phyloP scores from a whole-genome alignment of 78 protist genomes.

The Dictyostelium firmibasis region DNA sequence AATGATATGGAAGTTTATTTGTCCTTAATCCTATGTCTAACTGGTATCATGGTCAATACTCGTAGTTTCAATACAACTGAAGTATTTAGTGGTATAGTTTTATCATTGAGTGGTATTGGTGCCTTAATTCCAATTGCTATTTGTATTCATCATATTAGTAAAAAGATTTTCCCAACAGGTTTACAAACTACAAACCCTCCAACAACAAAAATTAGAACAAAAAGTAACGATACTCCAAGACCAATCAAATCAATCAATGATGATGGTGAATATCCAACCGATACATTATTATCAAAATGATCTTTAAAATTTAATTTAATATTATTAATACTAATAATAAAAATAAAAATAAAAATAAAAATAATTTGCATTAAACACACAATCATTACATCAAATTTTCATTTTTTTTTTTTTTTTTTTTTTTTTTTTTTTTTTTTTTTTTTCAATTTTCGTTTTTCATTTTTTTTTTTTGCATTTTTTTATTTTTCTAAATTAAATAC shows the following conservation, averaged over 20 bases:
- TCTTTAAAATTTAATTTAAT: no score
- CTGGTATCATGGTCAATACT: conserved; percentile 21
- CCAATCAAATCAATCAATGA: not conserved
- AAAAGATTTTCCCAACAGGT: not conserved
- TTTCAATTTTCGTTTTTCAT: not conserved
- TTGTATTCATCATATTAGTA: not conserved
- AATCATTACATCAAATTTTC: no score
- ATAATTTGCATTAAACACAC: not conserved
- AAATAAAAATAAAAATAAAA: no score
- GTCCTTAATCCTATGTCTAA: not conserved
- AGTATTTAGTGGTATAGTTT: not conserved
- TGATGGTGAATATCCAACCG: not conserved
- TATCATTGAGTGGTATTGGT: not conserved
- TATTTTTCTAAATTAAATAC: not conserved
- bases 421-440: no score
- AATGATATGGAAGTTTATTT: conserved; percentile 48
- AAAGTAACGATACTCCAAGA: not conserved
- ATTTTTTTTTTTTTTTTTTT: no score
- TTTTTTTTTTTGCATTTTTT: not conserved
- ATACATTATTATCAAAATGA: not conserved
- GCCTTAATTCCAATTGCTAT: conserved; percentile 5
- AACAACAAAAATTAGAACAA: not conserved
- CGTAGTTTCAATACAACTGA: not conserved
- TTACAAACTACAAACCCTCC: not conserved
- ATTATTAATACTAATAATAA: no score